Conservation (phyloP, 164 flowering plant genomes). For the Stephania cephalantha region DNA sequence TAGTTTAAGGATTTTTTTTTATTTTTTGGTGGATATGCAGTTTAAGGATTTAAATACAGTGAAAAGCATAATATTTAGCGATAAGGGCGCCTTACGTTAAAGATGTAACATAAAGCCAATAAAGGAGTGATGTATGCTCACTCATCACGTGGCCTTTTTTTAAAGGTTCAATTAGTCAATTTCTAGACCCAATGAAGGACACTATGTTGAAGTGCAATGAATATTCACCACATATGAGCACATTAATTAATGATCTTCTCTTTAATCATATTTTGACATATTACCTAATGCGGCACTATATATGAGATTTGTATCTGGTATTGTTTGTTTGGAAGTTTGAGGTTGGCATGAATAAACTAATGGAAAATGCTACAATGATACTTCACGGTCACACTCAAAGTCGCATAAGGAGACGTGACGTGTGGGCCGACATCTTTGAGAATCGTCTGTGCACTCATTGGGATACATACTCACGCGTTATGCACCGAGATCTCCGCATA, state of each 20-base stretch:
- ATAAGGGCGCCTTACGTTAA: background rate
- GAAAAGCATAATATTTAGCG: background rate
- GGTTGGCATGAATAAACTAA: background rate
- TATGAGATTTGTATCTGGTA: background rate
- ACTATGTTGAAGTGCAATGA: conserved; percentile 10
- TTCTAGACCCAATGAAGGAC: conserved; percentile 8
- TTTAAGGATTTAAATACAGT: background rate
- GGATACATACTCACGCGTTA: no score
- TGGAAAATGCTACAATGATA: no score
- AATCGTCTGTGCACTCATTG: no score
- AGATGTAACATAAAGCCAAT: conserved; percentile 14
- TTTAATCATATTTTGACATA: conserved; percentile 5
- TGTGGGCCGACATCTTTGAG: no score
- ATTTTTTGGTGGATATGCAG: no score
- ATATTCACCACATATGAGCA: background rate
- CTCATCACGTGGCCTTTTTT: conserved; percentile 5
- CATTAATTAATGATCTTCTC: background rate
- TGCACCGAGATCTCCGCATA: no score
- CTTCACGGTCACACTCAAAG: no score
- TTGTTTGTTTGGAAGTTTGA: conserved; percentile 3
- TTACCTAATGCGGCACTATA: conserved; percentile 3
- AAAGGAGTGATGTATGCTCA: conserved; percentile 14
- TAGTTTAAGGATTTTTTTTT: background rate
- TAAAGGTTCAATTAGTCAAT: conserved; percentile 8
- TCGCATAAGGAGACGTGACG: no score